These are phyloP conservation scores for Phytophthora citrophthora DNA, from an alignment of 352 stramenopile species.

Conservation along the genomic window DNA sequence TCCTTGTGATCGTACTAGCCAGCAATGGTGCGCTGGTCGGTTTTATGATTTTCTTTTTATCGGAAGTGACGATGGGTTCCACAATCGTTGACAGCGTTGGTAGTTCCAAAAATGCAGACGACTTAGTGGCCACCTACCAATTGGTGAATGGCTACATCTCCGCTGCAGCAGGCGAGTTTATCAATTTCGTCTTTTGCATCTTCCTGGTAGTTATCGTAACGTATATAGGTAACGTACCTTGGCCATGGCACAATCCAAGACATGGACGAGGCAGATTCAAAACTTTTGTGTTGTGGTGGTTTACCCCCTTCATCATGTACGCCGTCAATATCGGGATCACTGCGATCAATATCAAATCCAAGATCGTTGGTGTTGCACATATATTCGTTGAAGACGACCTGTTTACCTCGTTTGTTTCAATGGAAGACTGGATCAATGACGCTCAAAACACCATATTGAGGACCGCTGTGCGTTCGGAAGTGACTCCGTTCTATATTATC, in stretches of 20 bases:
- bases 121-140: conserved; percentile 42
- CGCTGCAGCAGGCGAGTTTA: conserved; percentile 23
- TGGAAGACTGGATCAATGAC: no score
- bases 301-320: no score
- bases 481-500: conserved; percentile 37
- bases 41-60: conserved; percentile 33
- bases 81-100: conserved; percentile 35
- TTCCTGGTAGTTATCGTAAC: conserved; percentile 47
- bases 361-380: no score
- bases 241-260: no score
- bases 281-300: no score
- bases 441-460: conserved; percentile 26
- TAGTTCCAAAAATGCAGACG: conserved; percentile 42
- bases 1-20: conserved; percentile 23
- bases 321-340: no score
- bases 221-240: conserved; percentile 9
- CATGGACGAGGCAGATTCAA: no score
- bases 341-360: no score
- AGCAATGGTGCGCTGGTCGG: conserved; percentile 27
- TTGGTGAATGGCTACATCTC: conserved; percentile 45
- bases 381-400: no score
- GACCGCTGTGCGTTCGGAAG: conserved; percentile 30
- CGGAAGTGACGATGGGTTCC: conserved; percentile 39
- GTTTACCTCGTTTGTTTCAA: background rate
- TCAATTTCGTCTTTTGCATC: conserved; percentile 38